These are phyloP conservation scores for Coemansia sp. DNA, from an alignment of 192 early-diverging fungal species.

Conservation along the genomic window DNA sequence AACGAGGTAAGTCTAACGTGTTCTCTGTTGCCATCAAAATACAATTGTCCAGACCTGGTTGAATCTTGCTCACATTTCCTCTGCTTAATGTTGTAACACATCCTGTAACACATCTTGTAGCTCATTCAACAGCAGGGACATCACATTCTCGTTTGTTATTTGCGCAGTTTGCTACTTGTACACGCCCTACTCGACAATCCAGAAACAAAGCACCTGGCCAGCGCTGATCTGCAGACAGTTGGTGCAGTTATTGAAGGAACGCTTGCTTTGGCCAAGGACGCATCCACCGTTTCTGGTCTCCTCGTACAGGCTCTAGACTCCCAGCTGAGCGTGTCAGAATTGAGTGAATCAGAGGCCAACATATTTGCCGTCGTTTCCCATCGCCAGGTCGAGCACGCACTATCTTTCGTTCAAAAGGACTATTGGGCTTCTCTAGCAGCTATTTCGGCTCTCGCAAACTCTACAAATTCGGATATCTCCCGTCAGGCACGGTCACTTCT, in stretches of 20 bases:
- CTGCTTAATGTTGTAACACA: no score
- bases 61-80: background rate
- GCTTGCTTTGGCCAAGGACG: conserved; percentile 20
- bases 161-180: conserved; percentile 47
- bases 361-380: background rate
- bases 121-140: conserved; percentile 36
- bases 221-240: conserved; percentile 28
- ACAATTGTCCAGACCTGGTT: no score
- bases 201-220: conserved; percentile 23
- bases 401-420: conserved; percentile 22
- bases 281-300: conserved; percentile 14
- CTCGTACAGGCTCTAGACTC: conserved; percentile 32
- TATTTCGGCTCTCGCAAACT: conserved; percentile 22
- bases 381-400: conserved; percentile 11
- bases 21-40: no score
- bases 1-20: conserved; percentile 48
- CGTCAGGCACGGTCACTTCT: conserved; percentile 26
- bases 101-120: conserved; percentile 20
- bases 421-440: conserved; percentile 42
- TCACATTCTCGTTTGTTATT: conserved; percentile 21
- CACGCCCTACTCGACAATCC: conserved; percentile 38
- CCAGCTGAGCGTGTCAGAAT: background rate
- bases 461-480: conserved; percentile 11
- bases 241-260: conserved; percentile 40
- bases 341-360: background rate